A percentile compares a stretch with the other conserved stretches of the same genome.
These are phyloP conservation scores for Plasmopara muralis DNA, from an alignment of 352 stramenopile genomes.

Conservation along the genomic window DNA sequence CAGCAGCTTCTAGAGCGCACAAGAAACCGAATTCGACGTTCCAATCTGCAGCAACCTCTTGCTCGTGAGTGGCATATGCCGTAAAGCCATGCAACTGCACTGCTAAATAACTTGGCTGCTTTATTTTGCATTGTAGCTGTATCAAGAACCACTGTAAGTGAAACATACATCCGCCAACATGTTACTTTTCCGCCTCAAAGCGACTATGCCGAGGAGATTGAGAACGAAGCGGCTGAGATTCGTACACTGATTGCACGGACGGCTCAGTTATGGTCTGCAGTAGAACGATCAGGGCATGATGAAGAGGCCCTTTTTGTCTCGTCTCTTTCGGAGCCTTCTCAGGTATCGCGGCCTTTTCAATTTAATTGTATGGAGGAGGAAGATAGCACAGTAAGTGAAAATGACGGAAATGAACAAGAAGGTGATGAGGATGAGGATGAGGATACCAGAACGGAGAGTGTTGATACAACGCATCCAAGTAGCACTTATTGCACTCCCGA, in stretches of 20 bases:
- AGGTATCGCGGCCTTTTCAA: conserved; percentile 4
- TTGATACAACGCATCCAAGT: conserved; percentile 3
- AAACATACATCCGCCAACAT: not conserved
- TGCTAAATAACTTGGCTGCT: not conserved
- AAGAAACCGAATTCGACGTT: conserved; percentile 10
- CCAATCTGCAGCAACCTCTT: conserved; percentile 17
- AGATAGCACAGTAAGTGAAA: conserved; percentile 23
- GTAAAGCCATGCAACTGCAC: not conserved
- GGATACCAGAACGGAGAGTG: conserved; percentile 6
- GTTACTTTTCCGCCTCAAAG: not conserved
- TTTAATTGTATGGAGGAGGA: conserved; percentile 13
- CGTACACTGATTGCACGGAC: conserved; percentile 28
- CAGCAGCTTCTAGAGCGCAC: conserved; percentile 15
- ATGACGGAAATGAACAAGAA: conserved; percentile 16
- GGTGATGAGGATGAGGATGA: conserved; percentile 13
- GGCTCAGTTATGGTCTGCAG: conserved; percentile 27
- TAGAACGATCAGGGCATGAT: conserved; percentile 15
- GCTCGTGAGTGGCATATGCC: conserved; percentile 11
- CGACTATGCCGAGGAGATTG: conserved; percentile 24
- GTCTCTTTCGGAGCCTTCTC: not conserved
- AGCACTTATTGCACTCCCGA: conserved; percentile 8
- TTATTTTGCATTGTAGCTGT: not conserved
- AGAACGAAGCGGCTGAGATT: conserved; percentile 30
- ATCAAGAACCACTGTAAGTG: not conserved
- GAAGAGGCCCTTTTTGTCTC: conserved; percentile 2